Evolutionary conservation across 2,329 filamentous ascomycete species (phyloP).

Genomic region (Fonsecaea multimorphosa): DNA sequence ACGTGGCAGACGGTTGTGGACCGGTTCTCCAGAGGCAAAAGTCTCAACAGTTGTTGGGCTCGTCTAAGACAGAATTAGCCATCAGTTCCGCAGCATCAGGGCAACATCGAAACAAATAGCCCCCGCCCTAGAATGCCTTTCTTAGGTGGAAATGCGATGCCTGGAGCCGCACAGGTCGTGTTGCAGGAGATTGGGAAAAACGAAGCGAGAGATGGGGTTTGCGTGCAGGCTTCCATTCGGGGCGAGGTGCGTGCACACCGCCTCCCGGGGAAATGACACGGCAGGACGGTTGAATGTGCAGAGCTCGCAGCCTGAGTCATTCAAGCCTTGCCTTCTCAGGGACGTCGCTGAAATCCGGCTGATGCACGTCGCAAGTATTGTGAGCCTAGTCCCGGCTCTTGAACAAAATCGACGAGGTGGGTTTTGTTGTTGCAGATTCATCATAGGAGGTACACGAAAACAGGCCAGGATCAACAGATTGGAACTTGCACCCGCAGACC

Average conservation of each 20-base stretch:
- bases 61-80: constrained; percentile 6
- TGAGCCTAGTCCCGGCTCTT: not conserved
- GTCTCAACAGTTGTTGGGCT: constrained; percentile 5
- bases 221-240: not conserved
- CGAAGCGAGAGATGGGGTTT: constrained; percentile 2
- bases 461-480: not conserved
- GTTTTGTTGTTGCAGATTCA: not conserved
- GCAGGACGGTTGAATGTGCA: not conserved
- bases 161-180: not conserved
- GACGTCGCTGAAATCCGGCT: not conserved
- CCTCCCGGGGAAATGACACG: not conserved
- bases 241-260: constrained; percentile 10
- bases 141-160: not conserved
- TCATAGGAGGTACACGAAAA: not conserved
- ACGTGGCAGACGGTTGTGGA: constrained; percentile 21
- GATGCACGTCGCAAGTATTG: not conserved
- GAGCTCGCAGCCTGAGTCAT: not conserved
- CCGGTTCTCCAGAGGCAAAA: not conserved
- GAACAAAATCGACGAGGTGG: not conserved
- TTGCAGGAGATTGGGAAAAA: constrained; percentile 1
- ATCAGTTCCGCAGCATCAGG: constrained; percentile 1
- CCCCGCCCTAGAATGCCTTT: not conserved
- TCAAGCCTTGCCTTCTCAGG: not conserved
- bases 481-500: not conserved
- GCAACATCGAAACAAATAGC: not conserved